These are phyloP conservation scores for Abrus precatorius DNA, from an alignment of 306 rosid genomes.

Conservation along the genomic window DNA sequence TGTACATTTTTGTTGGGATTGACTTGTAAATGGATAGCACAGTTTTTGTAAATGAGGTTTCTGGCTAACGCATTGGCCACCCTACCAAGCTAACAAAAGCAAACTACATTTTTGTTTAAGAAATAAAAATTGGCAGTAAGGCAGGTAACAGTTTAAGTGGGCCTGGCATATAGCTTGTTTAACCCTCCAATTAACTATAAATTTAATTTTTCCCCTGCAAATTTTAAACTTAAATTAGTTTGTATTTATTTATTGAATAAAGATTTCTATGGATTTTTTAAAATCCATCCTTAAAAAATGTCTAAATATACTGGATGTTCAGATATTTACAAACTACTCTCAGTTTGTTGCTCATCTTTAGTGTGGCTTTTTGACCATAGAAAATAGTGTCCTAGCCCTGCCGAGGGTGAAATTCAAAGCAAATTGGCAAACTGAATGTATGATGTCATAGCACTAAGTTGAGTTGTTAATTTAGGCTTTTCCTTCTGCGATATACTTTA, in stretches of 20 bases:
- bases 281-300: neutral
- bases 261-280: neutral
- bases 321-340: neutral
- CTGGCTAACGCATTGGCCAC: neutral
- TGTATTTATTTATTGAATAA: neutral
- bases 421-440: neutral
- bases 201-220: neutral
- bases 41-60: neutral
- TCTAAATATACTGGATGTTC: neutral
- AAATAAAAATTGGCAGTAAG: neutral
- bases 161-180: neutral
- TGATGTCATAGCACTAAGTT: neutral
- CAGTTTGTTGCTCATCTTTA: conserved; percentile 12
- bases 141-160: neutral
- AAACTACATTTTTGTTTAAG: conserved; percentile 3
- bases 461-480: conserved; percentile 13
- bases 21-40: neutral
- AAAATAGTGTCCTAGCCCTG: neutral
- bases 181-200: conserved; percentile 1
- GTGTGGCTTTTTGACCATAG: conserved; percentile 3
- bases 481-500: conserved; percentile 6
- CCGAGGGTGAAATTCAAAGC: conserved; percentile 23
- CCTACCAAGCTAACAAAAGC: neutral
- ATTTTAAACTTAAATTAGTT: conserved; percentile 21
- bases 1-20: neutral